Evolutionary conservation across 108 stramenopile genomes (phyloP).

Genomic region (Skeletonema potamos): DNA sequence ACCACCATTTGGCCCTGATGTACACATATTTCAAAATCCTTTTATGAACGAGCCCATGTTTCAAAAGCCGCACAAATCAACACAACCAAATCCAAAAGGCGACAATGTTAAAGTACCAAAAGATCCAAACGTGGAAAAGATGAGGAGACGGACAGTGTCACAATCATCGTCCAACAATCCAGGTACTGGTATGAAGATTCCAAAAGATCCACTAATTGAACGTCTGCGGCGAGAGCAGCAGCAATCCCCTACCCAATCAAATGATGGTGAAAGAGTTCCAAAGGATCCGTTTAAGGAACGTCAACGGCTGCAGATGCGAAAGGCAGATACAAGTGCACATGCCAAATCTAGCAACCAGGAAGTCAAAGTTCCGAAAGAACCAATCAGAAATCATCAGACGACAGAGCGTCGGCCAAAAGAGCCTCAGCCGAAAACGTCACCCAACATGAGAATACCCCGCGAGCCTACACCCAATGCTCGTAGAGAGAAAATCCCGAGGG

Average conservation of each 20-base stretch:
- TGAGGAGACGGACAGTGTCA: not conserved
- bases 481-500: not conserved
- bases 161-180: not conserved
- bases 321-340: no score
- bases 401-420: not conserved
- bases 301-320: not conserved
- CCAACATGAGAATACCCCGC: not conserved
- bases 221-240: not conserved
- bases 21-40: conserved; percentile 1
- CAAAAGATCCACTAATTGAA: not conserved
- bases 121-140: not conserved
- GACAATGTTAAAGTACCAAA: not conserved
- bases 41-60: conserved; percentile 1
- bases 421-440: not conserved
- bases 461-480: not conserved
- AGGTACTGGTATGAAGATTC: not conserved
- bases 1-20: not conserved
- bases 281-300: not conserved
- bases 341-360: not conserved
- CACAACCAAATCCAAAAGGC: not conserved
- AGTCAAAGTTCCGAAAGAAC: not conserved
- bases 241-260: not conserved
- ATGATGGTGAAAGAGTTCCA: not conserved
- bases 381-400: not conserved
- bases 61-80: not conserved